Evolutionary conservation across 2,329 filamentous ascomycete species (phyloP), one percentile per base, ranked within the genome.

Genomic region (Pestalotiopsis sp.): DNA sequence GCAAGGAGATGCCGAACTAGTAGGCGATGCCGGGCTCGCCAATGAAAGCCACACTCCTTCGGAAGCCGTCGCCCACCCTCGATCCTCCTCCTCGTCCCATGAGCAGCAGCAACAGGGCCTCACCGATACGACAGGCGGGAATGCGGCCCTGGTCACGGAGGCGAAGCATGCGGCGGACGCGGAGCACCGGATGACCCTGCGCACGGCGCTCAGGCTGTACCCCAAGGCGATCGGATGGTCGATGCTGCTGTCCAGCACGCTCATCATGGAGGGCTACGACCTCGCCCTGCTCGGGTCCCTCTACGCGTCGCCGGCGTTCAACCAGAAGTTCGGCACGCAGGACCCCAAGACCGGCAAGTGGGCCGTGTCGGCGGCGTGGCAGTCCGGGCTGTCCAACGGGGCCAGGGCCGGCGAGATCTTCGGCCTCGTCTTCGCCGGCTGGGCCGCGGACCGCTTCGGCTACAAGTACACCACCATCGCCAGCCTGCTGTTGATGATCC

Each of bases 311-410:
- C 80, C 76, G 0, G 80, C 73, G 58, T 87, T 83, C 73, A 82
- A 81, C 70, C 68, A 78, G 70, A 85, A 81, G 70, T 88, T 83
- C 69, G 86, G 85, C n/a, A 70, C 77, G 0, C 79, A 77, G 27
- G 73, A 77, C 52, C 70, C 72, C 1, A 70, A 72, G 1, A 76
- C 77, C 2, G 80, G 77, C 1, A 81, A 80, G 36, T 86, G 85
- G 67, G 79, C 82, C 45, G 78, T 90, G 27, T 82, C 84, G 1
- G 84, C 87, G 0, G 80, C 83, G 0, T 90, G 88, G 88, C 87
- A 90, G 75, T 84, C 85, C 0, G 87, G 82, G 0, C 74, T 90
- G 2, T 84, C 82, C 6, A 88, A 88, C 68, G 87, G 85, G 17
- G 84, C 84, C 0, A 78, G 83, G 1, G 83, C 84, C 1, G 87